Evolutionary conservation across 805 yeast species (phyloP).

Genomic region (Saturnispora diversa): DNA sequence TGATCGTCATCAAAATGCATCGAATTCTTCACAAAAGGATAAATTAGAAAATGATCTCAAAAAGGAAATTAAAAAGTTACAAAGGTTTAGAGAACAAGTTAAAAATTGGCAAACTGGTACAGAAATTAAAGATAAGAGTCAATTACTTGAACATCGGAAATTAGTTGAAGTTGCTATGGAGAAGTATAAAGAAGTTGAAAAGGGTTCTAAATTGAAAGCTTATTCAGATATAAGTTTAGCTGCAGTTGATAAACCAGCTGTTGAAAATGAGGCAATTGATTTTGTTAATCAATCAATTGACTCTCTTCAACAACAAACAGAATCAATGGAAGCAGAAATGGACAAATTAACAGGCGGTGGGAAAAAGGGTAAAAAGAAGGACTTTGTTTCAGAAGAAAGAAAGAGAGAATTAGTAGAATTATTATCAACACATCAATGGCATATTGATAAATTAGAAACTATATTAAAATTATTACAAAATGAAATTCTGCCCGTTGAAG

Average conservation of each 20-base stretch:
- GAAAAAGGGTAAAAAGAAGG: constrained; percentile 47
- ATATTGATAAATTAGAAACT: constrained; percentile 68
- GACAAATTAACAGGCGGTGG: constrained; percentile 37
- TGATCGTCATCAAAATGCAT: constrained; percentile 41
- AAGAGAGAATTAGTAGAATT: constrained; percentile 55
- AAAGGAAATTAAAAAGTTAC: constrained; percentile 53
- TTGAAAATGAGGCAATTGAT: constrained; percentile 61
- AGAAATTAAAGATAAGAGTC: constrained; percentile 40
- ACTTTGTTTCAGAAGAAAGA: constrained; percentile 37
- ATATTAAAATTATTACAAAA: constrained; percentile 70
- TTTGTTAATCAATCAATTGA: constrained; percentile 68
- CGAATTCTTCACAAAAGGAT: constrained; percentile 46
- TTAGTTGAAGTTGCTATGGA: constrained; percentile 46
- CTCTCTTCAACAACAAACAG: constrained; percentile 73
- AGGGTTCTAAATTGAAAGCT: constrained; percentile 48
- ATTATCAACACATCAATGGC: constrained; percentile 71
- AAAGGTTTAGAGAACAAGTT: constrained; percentile 51
- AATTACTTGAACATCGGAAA: constrained; percentile 39
- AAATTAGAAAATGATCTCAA: constrained; percentile 49
- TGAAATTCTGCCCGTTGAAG: constrained; percentile 68
- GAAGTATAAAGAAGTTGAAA: constrained; percentile 51
- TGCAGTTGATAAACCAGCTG: constrained; percentile 49
- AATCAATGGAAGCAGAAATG: constrained; percentile 64
- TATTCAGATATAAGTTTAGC: constrained; percentile 51
- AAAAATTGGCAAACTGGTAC: constrained; percentile 51